Base-by-base conservation (phyloP, 202 grass and related monocot species). In the Dendrocalamus latiflorus region DNA sequence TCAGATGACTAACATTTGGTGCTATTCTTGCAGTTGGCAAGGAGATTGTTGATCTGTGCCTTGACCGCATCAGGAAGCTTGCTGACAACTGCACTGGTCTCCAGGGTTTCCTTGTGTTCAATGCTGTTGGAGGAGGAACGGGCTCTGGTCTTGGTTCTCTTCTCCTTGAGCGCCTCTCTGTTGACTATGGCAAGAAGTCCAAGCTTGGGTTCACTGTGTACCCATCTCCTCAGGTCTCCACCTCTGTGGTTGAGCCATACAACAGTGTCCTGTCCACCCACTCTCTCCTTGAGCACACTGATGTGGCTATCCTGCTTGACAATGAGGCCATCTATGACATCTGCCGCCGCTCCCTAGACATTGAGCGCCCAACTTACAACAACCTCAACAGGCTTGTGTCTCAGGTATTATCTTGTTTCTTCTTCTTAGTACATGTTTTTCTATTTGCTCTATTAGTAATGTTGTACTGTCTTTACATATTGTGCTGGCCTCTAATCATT, bases 191-290 rank as follows among this genome's bases (percentile, higher is more conserved):
- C 71, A 94, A 94, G 81, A 94, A 94, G 83, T 95, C 93, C 73
- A 95, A 94, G 90, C 88, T 94, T 1, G 93, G 93, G 6, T 95
- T 95, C 79, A 95, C 93, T 44, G 90, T 95, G 37, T 95, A 95
- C 85, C 93, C 93, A 0, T 95, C 93, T 9, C 93, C 93, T 43
- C 93, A 95, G 87, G 93, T 95, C 33, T 94, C 93, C 21, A 95
- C 93, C 74, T 95, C 93, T 16, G 93, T 95, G 28, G 93, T 95
- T 60, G 93, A 95, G 79, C 93, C 93, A 50, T 95, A 95, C 85
- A 95, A 95, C 88, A 95, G 93, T 88, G 93, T 95, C 9, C 88
- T 95, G 56, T 95, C 93, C 64, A 95, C 93, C 12, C 93, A 95
- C 79, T 95, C 93, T 3, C 93, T 95, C 28, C 88, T 95, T 1